phyloP scores from a whole-genome alignment of 345 rosid genomes.

The Eucalyptus cloeziana region DNA sequence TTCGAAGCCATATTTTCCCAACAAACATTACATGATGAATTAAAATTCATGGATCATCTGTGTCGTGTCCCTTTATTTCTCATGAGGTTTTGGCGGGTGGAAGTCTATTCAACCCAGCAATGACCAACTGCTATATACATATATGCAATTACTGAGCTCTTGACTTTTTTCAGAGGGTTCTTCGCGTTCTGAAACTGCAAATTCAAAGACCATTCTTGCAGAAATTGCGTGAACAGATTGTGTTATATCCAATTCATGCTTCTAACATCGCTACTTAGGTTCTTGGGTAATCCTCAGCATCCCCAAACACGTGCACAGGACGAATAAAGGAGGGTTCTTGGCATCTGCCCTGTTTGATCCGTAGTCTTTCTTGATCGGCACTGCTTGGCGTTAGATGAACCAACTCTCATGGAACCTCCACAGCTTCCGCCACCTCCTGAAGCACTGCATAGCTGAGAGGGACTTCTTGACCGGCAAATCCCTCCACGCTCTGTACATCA shows the following conservation, averaged over 20 bases:
- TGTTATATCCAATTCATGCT: not conserved
- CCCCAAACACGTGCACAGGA: not conserved
- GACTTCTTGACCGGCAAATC: conserved; percentile 53
- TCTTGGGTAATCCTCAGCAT: not conserved
- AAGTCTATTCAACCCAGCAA: not conserved
- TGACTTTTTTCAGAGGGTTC: not conserved
- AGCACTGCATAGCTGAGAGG: conserved; percentile 32
- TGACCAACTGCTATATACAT: not conserved
- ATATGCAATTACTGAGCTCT: not conserved
- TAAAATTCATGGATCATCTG: too few species aligned
- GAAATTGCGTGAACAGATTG: not conserved
- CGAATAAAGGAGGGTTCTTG: not conserved
- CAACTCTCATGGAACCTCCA: conserved; percentile 35
- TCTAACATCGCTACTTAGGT: not conserved
- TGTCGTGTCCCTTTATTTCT: too few species aligned
- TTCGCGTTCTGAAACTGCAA: not conserved
- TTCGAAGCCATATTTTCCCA: too few species aligned
- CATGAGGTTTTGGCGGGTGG: not conserved
- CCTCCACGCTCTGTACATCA: conserved; percentile 64
- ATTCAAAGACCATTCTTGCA: not conserved
- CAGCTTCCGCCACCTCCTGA: too few species aligned
- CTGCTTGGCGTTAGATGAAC: conserved; percentile 21
- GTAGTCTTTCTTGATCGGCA: not conserved
- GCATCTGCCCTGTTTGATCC: not conserved
- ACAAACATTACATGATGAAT: too few species aligned